Base-by-base conservation (phyloP, 2,329 filamentous ascomycete genomes). In the Aspergillus spinulosporus region DNA sequence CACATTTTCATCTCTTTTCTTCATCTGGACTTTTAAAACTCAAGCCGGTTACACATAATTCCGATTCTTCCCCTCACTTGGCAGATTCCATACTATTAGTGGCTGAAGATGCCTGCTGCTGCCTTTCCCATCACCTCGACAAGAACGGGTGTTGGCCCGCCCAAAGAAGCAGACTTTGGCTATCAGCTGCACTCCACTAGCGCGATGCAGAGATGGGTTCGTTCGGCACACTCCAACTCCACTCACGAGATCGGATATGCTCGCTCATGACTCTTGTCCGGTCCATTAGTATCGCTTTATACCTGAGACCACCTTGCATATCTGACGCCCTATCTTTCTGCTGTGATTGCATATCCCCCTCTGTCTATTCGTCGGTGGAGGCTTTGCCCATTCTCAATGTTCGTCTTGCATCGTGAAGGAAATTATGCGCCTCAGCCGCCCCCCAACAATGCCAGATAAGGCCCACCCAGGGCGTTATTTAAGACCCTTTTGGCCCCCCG, bases 361-460 rank as follows among this genome's bases (percentile, higher is more conserved):
- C 28, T 31, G 29, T 49, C 48, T 11, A 54, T 54, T 54, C 52
- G 51, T 48, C 44, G 44, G 28, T 40, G 51, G 8, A 28, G 26
- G 5, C 45, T 36, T 31, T 43, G 36, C 15, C 26, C n/a, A 12
- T 12, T 12, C 32, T n/a, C 31, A 21, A 37, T 46, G 32, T 8
- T 36, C 32, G 36, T 39, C 42, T 29, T 37, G 26, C 50, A 31
- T 11, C n/a, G 14, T 12, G 28, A 28, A 47, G 44, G 36, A 47
- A 47, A 53, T 53, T 28, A 21, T 31, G 43, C 49, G 14, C 21
- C 28, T 32, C 44, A 40, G 51, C 44, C 44, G 32, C 34, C 43
- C 34, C 6, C 11, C 34, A 53, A 42, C 42, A 53, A 47, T 47
- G 49, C 51, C n/a, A 21, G 40, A 53, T 53, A 53, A 48, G 51